Evolutionary conservation across 352 stramenopile species (phyloP), one percentile per base, ranked within the genome.

Genomic region (Phytophthora idaei): DNA sequence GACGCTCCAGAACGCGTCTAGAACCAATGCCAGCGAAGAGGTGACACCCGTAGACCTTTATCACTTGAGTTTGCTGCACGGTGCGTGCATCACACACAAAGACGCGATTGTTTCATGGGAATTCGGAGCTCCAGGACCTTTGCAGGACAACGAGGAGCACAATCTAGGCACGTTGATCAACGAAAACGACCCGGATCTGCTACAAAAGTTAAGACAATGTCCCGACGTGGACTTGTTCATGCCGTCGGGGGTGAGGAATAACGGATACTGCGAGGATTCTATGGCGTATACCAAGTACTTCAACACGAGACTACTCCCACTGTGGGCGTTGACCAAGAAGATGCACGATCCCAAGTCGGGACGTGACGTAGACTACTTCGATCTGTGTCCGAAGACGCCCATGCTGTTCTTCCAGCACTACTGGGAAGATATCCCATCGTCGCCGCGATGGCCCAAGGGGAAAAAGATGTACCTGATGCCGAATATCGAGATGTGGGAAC

Each of bases 191-290:
- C 69, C 77, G 25, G 8, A 67, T 4, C 46, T 91, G 42, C 29
- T 91, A 9, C 63, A 81, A 5, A 57, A 77, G 17, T 68, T 93
- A n/a, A 67, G 61, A 10, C 60, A 87, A 56, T 93, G 85, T 47
- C 73, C 83, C 0, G 75, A 83, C n/a, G 53, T 93, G 41, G 85
- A 93, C 54, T 50, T 92, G n/a, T 92, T 83, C 67, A 45, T 89
- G 3, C 81, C 85, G 0, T 59, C 41, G 0, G 54, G 67, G 0
- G 53, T 88, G 27, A 67, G 81, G 27, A 77, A 73, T 29, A 73
- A 77, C 27, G 67, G 76, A 7, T 80, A 89, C 62, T 91, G 83
- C 44, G 83, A 89, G 52, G 80, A 91, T 61, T 67, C 71, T 0
- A 74, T 83, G 53, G 80, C 73, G 6, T 91, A 90, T 47, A 70